Evolutionary conservation across 805 yeast genomes (phyloP).

Genomic region (Suhomyces emberorum): DNA sequence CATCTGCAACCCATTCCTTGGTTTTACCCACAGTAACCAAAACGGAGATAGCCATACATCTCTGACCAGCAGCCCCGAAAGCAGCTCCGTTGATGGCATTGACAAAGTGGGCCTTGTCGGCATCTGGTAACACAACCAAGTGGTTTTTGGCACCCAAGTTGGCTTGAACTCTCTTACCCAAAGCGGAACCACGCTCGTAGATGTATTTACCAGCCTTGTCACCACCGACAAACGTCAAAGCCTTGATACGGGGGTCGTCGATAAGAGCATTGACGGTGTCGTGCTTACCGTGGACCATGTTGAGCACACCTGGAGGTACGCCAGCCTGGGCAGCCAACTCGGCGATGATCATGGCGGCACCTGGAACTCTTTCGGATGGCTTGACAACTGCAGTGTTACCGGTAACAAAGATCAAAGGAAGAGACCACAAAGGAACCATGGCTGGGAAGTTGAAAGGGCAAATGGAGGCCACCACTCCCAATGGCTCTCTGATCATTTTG

Average conservation of each 20-base stretch:
- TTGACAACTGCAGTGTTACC: conserved; percentile 68
- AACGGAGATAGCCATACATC: conserved; percentile 77
- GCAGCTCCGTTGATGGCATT: conserved; percentile 72
- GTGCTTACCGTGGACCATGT: conserved; percentile 70
- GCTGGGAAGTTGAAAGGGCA: conserved; percentile 85
- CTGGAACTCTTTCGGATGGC: conserved; percentile 75
- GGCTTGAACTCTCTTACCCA: conserved; percentile 75
- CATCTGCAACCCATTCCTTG: conserved; percentile 59
- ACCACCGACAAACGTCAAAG: conserved; percentile 76
- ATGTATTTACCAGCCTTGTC: conserved; percentile 77
- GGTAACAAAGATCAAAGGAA: conserved; percentile 61
- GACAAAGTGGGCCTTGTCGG: conserved; percentile 59
- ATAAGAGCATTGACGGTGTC: conserved; percentile 67
- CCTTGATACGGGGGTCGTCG: conserved; percentile 72
- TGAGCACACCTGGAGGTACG: conserved; percentile 69
- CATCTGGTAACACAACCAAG: conserved; percentile 69
- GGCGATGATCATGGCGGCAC: conserved; percentile 71
- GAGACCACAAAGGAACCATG: conserved; percentile 72
- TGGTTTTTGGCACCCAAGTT: conserved; percentile 81
- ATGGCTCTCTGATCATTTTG: conserved; percentile 68
- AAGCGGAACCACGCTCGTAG: conserved; percentile 58
- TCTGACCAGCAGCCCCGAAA: conserved; percentile 82
- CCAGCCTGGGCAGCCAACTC: conserved; percentile 73
- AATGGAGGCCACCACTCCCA: conserved; percentile 75
- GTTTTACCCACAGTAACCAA: conserved; percentile 69